These are phyloP conservation scores for Trichophaea hybrida DNA, from an alignment of 2,329 filamentous ascomycete genomes.

Conservation along the genomic window DNA sequence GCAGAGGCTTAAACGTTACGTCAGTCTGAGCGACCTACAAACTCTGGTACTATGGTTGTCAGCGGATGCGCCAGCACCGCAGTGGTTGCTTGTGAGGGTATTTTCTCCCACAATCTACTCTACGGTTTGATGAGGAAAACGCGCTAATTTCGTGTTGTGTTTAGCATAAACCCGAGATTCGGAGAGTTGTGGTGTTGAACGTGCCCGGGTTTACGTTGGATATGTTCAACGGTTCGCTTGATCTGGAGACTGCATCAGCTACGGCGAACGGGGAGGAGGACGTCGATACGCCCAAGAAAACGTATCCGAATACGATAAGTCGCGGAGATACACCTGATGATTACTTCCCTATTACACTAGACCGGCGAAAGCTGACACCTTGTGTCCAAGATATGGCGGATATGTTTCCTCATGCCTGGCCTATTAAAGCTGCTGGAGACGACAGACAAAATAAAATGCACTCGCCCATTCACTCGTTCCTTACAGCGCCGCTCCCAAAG, in stretches of 20 bases:
- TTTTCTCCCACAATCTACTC: neutral
- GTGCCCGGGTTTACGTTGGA: conserved; percentile 78
- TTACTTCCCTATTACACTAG: conserved; percentile 44
- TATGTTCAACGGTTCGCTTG: conserved; percentile 59
- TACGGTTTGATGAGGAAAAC: neutral
- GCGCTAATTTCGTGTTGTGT: neutral
- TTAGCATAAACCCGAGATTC: conserved; percentile 45
- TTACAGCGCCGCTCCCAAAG: conserved; percentile 59
- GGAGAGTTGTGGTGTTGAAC: conserved; percentile 79
- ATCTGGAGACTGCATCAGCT: conserved; percentile 11
- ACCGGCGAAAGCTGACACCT: conserved; percentile 32
- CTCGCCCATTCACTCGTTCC: conserved; percentile 73
- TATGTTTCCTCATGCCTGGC: conserved; percentile 82
- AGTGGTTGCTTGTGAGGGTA: conserved; percentile 46
- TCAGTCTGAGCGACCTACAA: conserved; percentile 49
- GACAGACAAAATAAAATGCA: conserved; percentile 66
- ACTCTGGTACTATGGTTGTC: conserved; percentile 52
- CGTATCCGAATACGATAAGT: neutral
- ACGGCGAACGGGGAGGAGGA: neutral
- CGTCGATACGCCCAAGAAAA: neutral
- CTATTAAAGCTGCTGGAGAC: conserved; percentile 74
- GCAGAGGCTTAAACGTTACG: conserved; percentile 43
- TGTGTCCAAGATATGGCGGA: conserved; percentile 52
- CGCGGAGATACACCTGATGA: neutral
- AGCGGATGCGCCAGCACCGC: conserved; percentile 48